These are phyloP conservation scores for Scutellaria barbata DNA, from an alignment of 257 asterid genomes.

Conservation along the genomic window DNA sequence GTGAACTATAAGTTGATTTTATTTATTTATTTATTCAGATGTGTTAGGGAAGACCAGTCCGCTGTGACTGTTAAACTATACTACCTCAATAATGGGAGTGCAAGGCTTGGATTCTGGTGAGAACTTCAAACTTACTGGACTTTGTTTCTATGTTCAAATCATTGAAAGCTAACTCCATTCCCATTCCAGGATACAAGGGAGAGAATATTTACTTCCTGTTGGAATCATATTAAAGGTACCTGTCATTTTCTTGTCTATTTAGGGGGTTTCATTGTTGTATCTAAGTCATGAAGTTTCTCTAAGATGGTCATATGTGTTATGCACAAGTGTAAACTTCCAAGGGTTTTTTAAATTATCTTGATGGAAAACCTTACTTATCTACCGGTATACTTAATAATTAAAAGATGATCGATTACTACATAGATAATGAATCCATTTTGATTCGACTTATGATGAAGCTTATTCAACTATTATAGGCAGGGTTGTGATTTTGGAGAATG, in stretches of 20 bases:
- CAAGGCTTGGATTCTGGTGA: slow-evolving; percentile 99
- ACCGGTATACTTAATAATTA: slow-evolving; percentile 12
- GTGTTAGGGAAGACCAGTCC: slow-evolving; percentile 92
- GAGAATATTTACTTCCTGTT: slow-evolving; percentile 95
- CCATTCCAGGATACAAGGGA: slow-evolving; percentile 83
- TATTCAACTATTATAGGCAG: neutral
- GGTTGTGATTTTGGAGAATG: neutral
- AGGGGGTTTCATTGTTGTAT: slow-evolving; percentile 23
- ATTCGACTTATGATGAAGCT: slow-evolving; percentile 21
- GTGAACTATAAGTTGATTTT: slow-evolving; percentile 18
- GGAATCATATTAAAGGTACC: slow-evolving; percentile 89
- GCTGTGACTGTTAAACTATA: slow-evolving; percentile 80
- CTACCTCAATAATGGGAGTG: slow-evolving; percentile 93
- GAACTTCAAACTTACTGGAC: slow-evolving; percentile 36
- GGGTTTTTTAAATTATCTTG: neutral
- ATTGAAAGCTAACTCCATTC: slow-evolving; percentile 36
- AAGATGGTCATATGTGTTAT: slow-evolving; percentile 8
- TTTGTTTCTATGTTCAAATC: slow-evolving; percentile 25
- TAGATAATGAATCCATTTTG: slow-evolving; percentile 14
- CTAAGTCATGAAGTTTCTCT: slow-evolving; percentile 10
- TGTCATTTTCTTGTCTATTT: slow-evolving; percentile 31
- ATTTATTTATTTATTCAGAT: slow-evolving; percentile 51
- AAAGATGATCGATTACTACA: slow-evolving; percentile 21
- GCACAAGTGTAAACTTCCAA: slow-evolving; percentile 1
- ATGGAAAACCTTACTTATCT: neutral